Percentiles rank a stretch among this genome's conserved stretches.
These are phyloP conservation scores for Boletus reticuloceps DNA, from an alignment of 768 basidiomycete species.

Conservation along the genomic window DNA sequence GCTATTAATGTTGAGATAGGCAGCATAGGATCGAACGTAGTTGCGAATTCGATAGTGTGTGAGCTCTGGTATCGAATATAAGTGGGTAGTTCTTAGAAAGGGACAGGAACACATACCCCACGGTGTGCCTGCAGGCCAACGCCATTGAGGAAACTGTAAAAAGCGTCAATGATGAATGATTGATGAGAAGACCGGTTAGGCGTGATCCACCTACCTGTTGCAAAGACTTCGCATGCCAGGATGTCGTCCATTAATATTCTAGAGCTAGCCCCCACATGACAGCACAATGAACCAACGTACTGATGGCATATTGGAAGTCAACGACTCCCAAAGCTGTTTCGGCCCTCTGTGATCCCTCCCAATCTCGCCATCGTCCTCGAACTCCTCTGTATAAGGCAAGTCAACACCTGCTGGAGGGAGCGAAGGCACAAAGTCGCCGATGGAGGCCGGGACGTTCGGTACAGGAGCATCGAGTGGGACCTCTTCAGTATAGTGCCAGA, in stretches of 20 bases:
- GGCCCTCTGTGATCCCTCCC: conserved; percentile 9
- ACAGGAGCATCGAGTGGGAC: conserved; percentile 8
- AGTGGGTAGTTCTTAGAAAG: neutral
- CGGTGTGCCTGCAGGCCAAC: conserved; percentile 12
- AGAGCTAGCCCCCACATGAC: neutral
- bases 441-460: conserved; percentile 3
- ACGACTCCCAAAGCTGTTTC: conserved; percentile 15
- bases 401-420: conserved; percentile 1
- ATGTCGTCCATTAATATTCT: neutral
- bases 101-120: conserved; percentile 6
- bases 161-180: neutral
- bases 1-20: conserved; percentile 12
- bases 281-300: conserved; percentile 1
- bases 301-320: conserved; percentile 8
- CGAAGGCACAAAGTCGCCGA: conserved; percentile 11
- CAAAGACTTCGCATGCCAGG: neutral
- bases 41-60: conserved; percentile 33
- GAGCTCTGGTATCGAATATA: conserved; percentile 20
- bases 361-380: conserved; percentile 4
- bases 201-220: neutral
- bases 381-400: conserved; percentile 12
- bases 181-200: neutral
- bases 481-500: conserved; percentile 20
- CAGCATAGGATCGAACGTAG: conserved; percentile 26
- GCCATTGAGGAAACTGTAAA: conserved; percentile 12